Base-by-base conservation (phyloP, 805 yeast genomes). In the Candida easanensis region DNA sequence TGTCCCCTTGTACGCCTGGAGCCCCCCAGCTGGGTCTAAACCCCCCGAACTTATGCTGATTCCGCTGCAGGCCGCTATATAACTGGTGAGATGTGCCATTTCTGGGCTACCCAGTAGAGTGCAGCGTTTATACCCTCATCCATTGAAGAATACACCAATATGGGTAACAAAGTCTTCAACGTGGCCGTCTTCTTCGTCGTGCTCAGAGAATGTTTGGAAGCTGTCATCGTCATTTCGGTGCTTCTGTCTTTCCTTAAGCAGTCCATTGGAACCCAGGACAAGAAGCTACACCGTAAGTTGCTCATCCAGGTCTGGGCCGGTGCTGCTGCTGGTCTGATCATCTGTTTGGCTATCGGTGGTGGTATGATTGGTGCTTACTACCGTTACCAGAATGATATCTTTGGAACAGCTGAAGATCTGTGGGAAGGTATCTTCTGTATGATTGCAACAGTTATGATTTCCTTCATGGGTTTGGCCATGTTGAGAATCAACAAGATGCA, bases 371-470 rank as follows among this genome's bases (percentile, higher is more conserved):
- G 96, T 65, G 89, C 88, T 18, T 91, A 88, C 71, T 91, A 91
- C 64, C 69, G 85, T 28, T 73, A 85, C 39, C 82, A 84, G 51
- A 77, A 77, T 41, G 95, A 91, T 76, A 77, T 91, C 51, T 91
- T 96, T 86, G 74, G 91, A 39, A 61, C 65, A 11, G 80, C 96
- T 17, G 99, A 91, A 65, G 97, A 91, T 64, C 65, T 91, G 45
- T 91, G 98, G 98, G 99, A 91, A 76, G 98, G 97, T 71, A 73
- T 88, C 45, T 89, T 91, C 63, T 87, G 95, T 68, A 69, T 91
- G 53, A 81, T 91, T 64, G 99, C 98, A 3, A 79, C 96, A 0
- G 69, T 87, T 36, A 79, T 91, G 79, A 91, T 91, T 61, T 79
- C 97, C 11, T 56, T 84, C 56, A 90, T 91, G 97, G 98, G 99